phyloP scores from a whole-genome alignment of 768 basidiomycete species.

The Chalciporus pseudorubinellus region DNA sequence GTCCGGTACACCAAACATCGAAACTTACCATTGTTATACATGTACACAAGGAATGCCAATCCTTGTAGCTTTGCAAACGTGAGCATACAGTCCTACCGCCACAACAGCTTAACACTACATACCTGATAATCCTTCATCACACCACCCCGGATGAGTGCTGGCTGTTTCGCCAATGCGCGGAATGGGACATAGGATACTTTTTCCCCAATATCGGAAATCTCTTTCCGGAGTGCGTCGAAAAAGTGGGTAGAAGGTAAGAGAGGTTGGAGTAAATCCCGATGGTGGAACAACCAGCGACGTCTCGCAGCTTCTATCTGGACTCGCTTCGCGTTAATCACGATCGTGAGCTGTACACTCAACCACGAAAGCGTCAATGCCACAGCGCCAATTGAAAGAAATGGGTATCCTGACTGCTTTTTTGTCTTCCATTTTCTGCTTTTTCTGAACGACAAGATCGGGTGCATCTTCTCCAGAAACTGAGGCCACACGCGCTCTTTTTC shows the following conservation, averaged over 20 bases:
- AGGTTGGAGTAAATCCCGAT: slow-evolving; percentile 45
- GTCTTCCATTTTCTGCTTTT: slow-evolving; percentile 34
- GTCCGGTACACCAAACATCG: not conserved
- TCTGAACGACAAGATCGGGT: not conserved
- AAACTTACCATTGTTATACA: slow-evolving; percentile 62
- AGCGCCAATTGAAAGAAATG: not conserved
- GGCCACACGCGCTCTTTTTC: slow-evolving; percentile 19
- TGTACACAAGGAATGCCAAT: slow-evolving; percentile 59
- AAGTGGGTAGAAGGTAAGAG: slow-evolving; percentile 44
- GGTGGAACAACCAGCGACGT: slow-evolving; percentile 45
- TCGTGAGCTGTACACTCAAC: slow-evolving; percentile 37
- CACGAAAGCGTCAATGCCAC: not conserved
- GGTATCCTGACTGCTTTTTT: slow-evolving; percentile 41
- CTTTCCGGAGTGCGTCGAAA: slow-evolving; percentile 36
- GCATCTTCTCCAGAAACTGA: slow-evolving; percentile 5
- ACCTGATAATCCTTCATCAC: slow-evolving; percentile 74
- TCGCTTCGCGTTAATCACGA: slow-evolving; percentile 36
- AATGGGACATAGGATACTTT: slow-evolving; percentile 34
- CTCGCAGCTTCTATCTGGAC: slow-evolving; percentile 40
- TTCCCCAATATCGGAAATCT: slow-evolving; percentile 28
- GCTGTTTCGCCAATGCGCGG: slow-evolving; percentile 45
- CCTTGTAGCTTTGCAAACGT: slow-evolving; percentile 47
- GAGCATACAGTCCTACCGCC: not conserved
- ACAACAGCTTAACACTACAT: slow-evolving; percentile 2
- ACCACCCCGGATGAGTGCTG: slow-evolving; percentile 50